Evolutionary conservation across 768 basidiomycete species (phyloP), one percentile per base, ranked within the genome.

Genomic region (Suillus bovinus): DNA sequence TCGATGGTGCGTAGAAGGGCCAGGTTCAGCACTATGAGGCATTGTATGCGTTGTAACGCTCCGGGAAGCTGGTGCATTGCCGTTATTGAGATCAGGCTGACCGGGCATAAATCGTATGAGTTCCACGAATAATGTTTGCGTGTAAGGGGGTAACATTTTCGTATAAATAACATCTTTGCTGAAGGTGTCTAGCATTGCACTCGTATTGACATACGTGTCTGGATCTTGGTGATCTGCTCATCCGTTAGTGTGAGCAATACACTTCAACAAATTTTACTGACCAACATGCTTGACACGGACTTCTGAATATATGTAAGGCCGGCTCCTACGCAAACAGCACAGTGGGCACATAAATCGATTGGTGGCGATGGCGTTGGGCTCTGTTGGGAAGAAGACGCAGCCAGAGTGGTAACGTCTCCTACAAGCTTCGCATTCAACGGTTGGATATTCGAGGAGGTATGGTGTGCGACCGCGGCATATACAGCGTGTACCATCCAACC

Each of bases 311-410:
- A 82, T 82, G 68, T 93, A 94, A 7, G 77, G 74, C 63, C 82
- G 82, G 63, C 86, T 89, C 78, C 89, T 92, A 57, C 89, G 84
- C 67, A 93, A 73, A 72, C 87, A 88, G 70, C 93, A 94, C 22
- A 94, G 72, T 0, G 92, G 92, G 68, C 93, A 94, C 63, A 80
- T 80, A 75, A 88, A 90, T n/a, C 76, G 73, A 57, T 66, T 72
- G 63, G 66, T 70, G 69, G 67, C 65, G 69, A 63, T 73, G 73
- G 39, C 68, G 54, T 69, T 70, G 64, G 73, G 70, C 33, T 87
- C 84, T 42, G 76, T 66, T 3, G 87, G 84, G 73, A 82, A 90
- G 75, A 90, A 91, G 16, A 93, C 91, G 64, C 92, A 94, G 11
- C 83, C 84, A 17, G 81, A 82, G 67, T 94, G 92, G 66, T 92